Percentiles rank a stretch among this genome's conserved stretches.
Conservation (phyloP, 1,139 yeast genomes). For the Yamadazyma sp. region DNA sequence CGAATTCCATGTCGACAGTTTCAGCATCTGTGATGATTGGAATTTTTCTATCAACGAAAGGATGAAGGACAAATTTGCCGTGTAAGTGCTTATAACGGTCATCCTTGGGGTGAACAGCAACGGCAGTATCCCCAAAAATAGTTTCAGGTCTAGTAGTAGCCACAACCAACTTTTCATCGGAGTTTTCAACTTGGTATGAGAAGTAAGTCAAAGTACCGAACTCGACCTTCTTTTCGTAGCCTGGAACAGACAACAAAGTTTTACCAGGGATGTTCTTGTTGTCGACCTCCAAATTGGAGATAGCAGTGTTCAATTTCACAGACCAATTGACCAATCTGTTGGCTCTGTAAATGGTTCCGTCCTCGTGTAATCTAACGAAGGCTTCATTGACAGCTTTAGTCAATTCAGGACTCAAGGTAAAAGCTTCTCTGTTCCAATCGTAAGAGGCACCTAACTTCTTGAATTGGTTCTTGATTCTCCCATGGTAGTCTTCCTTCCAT, state of each 20-base stretch:
- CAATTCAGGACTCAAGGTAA: slow-evolving; percentile 81
- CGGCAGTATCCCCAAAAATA: slow-evolving; percentile 94
- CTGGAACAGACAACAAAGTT: slow-evolving; percentile 82
- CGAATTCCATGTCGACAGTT: slow-evolving; percentile 98
- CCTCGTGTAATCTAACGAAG: slow-evolving; percentile 87
- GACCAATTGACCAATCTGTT: slow-evolving; percentile 96
- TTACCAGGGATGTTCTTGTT: slow-evolving; percentile 85
- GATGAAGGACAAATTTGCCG: slow-evolving; percentile 89
- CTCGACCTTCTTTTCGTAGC: slow-evolving; percentile 85
- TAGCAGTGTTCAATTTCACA: slow-evolving; percentile 88
- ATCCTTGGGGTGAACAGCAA: slow-evolving; percentile 97
- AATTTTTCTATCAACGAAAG: slow-evolving; percentile 79
- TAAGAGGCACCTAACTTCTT: slow-evolving; percentile 92
- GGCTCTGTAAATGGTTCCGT: slow-evolving; percentile 94
- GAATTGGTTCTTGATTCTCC: slow-evolving; percentile 80
- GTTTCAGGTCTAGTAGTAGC: slow-evolving; percentile 99
- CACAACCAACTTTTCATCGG: slow-evolving; percentile 86
- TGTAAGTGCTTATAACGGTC: slow-evolving; percentile 89
- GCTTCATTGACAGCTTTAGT: slow-evolving; percentile 87
- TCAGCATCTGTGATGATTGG: slow-evolving; percentile 89
- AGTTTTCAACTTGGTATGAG: slow-evolving; percentile 83
- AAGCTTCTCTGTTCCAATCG: slow-evolving; percentile 94
- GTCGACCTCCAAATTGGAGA: slow-evolving; percentile 94
- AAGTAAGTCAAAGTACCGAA: slow-evolving; percentile 95
- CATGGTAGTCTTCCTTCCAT: slow-evolving; percentile 95